These are phyloP conservation scores for Citrus inodora DNA, from an alignment of 345 rosid genomes.

Conservation along the genomic window DNA sequence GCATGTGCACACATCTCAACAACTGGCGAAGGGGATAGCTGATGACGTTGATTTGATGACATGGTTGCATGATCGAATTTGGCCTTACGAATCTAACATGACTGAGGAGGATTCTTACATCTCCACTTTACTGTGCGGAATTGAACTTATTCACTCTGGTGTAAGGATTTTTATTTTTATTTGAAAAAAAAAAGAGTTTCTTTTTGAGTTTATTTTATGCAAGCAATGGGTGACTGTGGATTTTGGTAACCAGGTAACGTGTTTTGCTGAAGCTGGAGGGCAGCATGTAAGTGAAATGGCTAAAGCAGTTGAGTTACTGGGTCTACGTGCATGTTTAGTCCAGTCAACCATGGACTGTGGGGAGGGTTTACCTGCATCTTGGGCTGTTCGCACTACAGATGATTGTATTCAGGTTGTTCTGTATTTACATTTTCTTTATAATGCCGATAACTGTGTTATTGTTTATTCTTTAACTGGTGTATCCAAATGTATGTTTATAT, in stretches of 20 bases:
- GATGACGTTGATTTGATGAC: constrained; percentile 66
- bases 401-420: constrained; percentile 55
- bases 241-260: constrained; percentile 46
- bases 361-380: constrained; percentile 56
- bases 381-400: constrained; percentile 54
- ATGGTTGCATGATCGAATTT: constrained; percentile 60
- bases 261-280: constrained; percentile 83
- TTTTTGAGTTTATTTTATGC: neutral
- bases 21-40: constrained; percentile 67
- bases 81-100: constrained; percentile 75
- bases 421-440: neutral
- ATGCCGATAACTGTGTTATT: neutral
- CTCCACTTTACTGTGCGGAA: constrained; percentile 63
- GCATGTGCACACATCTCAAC: constrained; percentile 73
- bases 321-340: constrained; percentile 63
- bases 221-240: neutral
- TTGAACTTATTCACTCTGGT: constrained; percentile 67
- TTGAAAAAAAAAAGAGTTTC: neutral
- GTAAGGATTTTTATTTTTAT: constrained; percentile 22
- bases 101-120: constrained; percentile 61
- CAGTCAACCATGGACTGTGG: constrained; percentile 65
- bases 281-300: constrained; percentile 67
- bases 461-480: neutral
- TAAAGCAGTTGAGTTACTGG: constrained; percentile 56
- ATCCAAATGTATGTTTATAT: neutral